Base-by-base conservation (phyloP, 345 rosid species). In the Noccaea caerulescens region DNA sequence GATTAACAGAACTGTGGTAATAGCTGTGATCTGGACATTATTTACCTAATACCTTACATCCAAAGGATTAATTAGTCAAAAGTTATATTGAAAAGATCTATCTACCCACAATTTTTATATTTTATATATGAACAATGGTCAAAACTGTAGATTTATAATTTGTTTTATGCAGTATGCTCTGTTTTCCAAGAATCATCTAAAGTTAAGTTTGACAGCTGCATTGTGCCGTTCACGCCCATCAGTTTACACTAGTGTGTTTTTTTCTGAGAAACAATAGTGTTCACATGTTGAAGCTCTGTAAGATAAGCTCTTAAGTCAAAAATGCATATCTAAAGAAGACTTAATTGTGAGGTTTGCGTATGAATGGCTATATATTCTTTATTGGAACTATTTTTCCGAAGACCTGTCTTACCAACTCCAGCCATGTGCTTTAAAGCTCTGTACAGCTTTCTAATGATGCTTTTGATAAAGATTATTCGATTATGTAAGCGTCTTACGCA, bases 341-440 rank as follows among this genome's bases (percentile, higher is more conserved):
- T 27, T 27, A 27, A 2, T 49, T 33, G 41, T 39, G 66, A 73
- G 70, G 14, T 63, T 8, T 54, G 1, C 47, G 9, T n/a, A 63
- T 64, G 76, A 44, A 20, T 57, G 16, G 66, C 47, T 66, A 49
- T 44, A 50, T 54, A 12, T 60, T 23, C 3, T 44, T 36, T 58
- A 23, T 14, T 47, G 30, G 7, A 60, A 27, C 67, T 49, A 8
- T 20, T 60, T 59, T 54, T 58, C 11, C 49, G 41, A 59, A 59
- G 58, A 60, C 57, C 57, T 68, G 69, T 60, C 36, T 42, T 44
- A 68, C 63, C 78, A 68, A 75, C 78, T 75, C 66, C 46, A 57
- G 41, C 58, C 73, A 75, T 75, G 78, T 75, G 73, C 33, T 68
- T 66, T n/a, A 16, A 54, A 73, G 72, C 10, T 58, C 37, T 60